A percentile compares a stretch with the other conserved stretches of the same genome.
These are phyloP conservation scores for Neodidymelliopsis sp. DNA, from an alignment of 2,329 filamentous ascomycete species.

Conservation along the genomic window DNA sequence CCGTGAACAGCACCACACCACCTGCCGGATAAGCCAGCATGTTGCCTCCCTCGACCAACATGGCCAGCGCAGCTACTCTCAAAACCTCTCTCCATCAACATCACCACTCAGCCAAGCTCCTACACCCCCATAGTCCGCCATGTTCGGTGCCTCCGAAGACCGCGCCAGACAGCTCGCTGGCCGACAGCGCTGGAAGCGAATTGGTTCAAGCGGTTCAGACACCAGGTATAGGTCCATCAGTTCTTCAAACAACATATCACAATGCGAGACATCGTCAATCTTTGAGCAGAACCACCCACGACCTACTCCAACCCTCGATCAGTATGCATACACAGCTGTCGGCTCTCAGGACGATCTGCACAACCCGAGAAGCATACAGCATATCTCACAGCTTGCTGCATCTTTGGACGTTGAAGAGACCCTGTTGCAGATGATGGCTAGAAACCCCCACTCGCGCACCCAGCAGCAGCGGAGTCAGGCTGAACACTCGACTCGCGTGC, in stretches of 20 bases:
- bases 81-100: constrained; percentile 10
- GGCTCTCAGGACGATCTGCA: neutral
- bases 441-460: neutral
- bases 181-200: constrained; percentile 37
- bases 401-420: constrained; percentile 9
- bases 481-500: constrained; percentile 35
- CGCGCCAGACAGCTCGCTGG: constrained; percentile 46
- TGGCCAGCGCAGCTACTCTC: constrained; percentile 5
- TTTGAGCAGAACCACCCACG: constrained; percentile 11
- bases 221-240: constrained; percentile 24
- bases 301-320: neutral
- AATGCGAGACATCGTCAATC: constrained; percentile 9
- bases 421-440: constrained; percentile 6
- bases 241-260: constrained; percentile 22
- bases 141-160: constrained; percentile 47
- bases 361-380: neutral
- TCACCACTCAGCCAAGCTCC: constrained; percentile 12
- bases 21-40: constrained; percentile 7
- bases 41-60: constrained; percentile 12
- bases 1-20: constrained; percentile 12
- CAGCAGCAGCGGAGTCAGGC: constrained; percentile 33
- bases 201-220: constrained; percentile 30
- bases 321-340: neutral
- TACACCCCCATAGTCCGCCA: constrained; percentile 16
- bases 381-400: neutral